Evolutionary conservation across 2,329 filamentous ascomycete genomes (phyloP).

Genomic region (Neoarthrinium moseri): DNA sequence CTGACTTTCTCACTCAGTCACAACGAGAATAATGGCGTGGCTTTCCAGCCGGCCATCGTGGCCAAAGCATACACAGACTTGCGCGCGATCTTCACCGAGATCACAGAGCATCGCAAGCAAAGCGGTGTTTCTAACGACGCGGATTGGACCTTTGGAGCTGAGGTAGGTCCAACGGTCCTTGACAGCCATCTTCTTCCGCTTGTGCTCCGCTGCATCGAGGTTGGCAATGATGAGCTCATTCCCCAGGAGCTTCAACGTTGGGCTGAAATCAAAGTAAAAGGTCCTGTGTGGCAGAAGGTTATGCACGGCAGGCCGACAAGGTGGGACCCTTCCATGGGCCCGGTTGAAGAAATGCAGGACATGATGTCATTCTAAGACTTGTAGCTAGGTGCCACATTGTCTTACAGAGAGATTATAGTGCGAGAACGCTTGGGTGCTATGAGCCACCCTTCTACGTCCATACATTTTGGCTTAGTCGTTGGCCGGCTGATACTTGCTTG

Average conservation of each 20-base stretch:
- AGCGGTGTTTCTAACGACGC: conserved; percentile 2
- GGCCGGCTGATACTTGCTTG: too few species aligned
- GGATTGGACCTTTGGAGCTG: conserved; percentile 9
- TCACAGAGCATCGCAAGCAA: conserved; percentile 4
- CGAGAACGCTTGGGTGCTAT: too few species aligned
- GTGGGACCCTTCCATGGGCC: conserved; percentile 13
- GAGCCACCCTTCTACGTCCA: too few species aligned
- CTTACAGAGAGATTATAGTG: too few species aligned
- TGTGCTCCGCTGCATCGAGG: conserved; percentile 14
- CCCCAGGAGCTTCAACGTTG: conserved; percentile 13
- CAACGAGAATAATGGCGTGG: conserved; percentile 9
- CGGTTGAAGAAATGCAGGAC: conserved; percentile 11
- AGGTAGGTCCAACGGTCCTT: conserved; percentile 11
- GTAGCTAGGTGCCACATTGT: background rate
- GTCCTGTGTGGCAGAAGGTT: conserved; percentile 11
- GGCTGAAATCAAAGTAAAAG: conserved; percentile 1
- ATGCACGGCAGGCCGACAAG: conserved; percentile 14
- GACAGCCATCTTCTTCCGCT: conserved; percentile 13
- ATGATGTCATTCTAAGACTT: conserved; percentile 9
- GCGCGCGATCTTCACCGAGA: conserved; percentile 7
- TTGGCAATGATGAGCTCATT: conserved; percentile 13
- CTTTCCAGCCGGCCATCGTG: conserved; percentile 10
- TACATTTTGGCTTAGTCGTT: too few species aligned
- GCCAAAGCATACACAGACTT: conserved; percentile 8
- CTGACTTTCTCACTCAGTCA: background rate